These are phyloP conservation scores for Cytospora piceae DNA, from an alignment of 2,329 filamentous ascomycete genomes.

Conservation along the genomic window DNA sequence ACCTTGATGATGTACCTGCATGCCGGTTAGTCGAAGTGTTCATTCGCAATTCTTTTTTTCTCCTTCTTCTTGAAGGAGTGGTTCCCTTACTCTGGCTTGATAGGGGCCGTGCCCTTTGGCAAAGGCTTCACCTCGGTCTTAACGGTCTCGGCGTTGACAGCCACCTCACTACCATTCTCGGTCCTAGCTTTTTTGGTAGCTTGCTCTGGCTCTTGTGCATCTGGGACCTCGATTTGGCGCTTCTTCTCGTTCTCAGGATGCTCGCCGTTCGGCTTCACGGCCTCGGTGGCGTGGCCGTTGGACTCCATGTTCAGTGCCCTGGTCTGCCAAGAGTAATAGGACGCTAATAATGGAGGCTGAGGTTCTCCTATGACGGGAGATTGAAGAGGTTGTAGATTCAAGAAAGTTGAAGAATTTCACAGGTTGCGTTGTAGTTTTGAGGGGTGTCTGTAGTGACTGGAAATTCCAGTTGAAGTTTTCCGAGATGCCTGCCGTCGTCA, in stretches of 20 bases:
- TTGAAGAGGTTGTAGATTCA: neutral
- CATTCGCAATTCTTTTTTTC: neutral
- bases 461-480: neutral
- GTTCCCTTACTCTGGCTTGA: slow-evolving; percentile 70
- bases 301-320: slow-evolving; percentile 19
- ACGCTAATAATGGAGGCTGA: neutral
- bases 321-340: neutral
- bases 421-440: neutral
- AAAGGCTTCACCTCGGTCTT: slow-evolving; percentile 5
- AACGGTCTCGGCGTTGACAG: slow-evolving; percentile 53
- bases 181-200: slow-evolving; percentile 53
- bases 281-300: slow-evolving; percentile 1
- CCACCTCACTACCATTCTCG: slow-evolving; percentile 32
- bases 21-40: slow-evolving; percentile 25
- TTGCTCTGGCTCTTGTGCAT: slow-evolving; percentile 38
- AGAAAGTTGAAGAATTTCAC: neutral
- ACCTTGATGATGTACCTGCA: slow-evolving; percentile 49
- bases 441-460: slow-evolving; percentile 2
- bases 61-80: slow-evolving; percentile 16
- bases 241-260: slow-evolving; percentile 30
- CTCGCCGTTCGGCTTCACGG: slow-evolving; percentile 30
- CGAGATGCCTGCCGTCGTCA: slow-evolving; percentile 7
- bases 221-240: slow-evolving; percentile 30
- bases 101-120: slow-evolving; percentile 52
- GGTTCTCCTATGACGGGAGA: neutral